Conservation (phyloP, 2,329 filamentous ascomycete species). For the Helicocarpus griseus region DNA sequence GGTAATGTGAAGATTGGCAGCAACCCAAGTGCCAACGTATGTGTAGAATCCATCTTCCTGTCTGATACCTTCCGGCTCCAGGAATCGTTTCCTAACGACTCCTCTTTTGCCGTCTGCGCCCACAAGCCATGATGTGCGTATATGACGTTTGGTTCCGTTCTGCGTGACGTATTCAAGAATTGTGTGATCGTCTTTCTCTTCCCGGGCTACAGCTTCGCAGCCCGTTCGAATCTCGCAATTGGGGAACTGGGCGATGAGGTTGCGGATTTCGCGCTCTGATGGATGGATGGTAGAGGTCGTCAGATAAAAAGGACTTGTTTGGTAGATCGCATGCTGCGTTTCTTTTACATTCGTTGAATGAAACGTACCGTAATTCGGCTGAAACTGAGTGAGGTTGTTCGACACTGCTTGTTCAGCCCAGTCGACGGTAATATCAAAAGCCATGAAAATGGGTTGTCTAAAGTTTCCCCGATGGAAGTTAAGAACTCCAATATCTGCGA, state of each 20-base stretch:
- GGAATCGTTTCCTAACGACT: conserved; percentile 21
- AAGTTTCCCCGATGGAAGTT: background rate
- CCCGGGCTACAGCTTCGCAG: background rate
- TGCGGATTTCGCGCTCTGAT: background rate
- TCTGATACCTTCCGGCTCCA: conserved; percentile 19
- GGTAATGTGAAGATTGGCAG: conserved; percentile 19
- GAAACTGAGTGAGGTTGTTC: background rate
- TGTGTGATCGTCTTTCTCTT: background rate
- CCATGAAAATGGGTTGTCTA: background rate
- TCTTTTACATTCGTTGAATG: background rate
- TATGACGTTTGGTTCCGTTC: conserved; percentile 1
- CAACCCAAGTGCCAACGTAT: conserved; percentile 24
- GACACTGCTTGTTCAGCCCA: background rate
- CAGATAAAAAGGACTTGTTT: background rate
- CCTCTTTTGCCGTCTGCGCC: conserved; percentile 25
- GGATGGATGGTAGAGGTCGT: too few species aligned
- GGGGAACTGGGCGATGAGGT: background rate
- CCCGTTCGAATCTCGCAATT: background rate
- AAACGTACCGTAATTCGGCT: background rate
- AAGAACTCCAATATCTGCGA: background rate
- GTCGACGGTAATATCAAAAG: background rate
- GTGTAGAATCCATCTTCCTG: conserved; percentile 9
- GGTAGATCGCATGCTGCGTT: too few species aligned
- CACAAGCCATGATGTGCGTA: conserved; percentile 15
- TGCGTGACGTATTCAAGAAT: background rate